A percentile compares a stretch with the other conserved stretches of the same genome.
phyloP scores from a whole-genome alignment of 306 rosid genomes.

The Lotus japonicus region DNA sequence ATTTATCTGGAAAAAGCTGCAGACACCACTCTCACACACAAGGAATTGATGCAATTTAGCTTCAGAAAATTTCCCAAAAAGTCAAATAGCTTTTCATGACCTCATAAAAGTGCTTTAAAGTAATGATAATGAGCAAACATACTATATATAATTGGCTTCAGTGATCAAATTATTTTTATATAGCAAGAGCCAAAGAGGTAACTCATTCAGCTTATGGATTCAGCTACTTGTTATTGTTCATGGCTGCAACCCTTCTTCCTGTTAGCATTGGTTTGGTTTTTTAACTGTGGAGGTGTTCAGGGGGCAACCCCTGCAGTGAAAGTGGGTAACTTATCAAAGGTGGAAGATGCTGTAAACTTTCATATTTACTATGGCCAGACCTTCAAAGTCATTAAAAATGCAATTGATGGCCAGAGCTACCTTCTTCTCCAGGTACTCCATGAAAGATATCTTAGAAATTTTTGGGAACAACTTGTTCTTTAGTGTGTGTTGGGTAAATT shows the following conservation, averaged over 20 bases:
- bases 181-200: neutral
- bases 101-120: constrained; percentile 1
- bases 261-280: constrained; percentile 23
- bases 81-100: constrained; percentile 24
- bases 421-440: constrained; percentile 85
- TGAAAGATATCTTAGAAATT: neutral
- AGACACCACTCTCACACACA: neutral
- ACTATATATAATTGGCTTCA: neutral
- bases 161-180: neutral
- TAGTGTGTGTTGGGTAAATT: no score
- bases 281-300: constrained; percentile 24
- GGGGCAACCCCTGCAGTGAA: constrained; percentile 31
- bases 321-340: constrained; percentile 59
- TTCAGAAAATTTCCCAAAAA: constrained; percentile 24
- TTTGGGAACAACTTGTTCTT: neutral
- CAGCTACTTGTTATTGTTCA: constrained; percentile 3
- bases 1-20: constrained; percentile 26
- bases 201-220: constrained; percentile 26
- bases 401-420: constrained; percentile 80
- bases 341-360: constrained; percentile 70
- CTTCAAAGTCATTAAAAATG: constrained; percentile 87
- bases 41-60: constrained; percentile 10
- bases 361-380: constrained; percentile 85
- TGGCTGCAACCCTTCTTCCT: constrained; percentile 30
- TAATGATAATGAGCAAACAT: constrained; percentile 5